Percentiles rank a stretch among this genome's conserved stretches.
Conservation (phyloP, 208 protist species). For the Wallacemonas sp. region DNA sequence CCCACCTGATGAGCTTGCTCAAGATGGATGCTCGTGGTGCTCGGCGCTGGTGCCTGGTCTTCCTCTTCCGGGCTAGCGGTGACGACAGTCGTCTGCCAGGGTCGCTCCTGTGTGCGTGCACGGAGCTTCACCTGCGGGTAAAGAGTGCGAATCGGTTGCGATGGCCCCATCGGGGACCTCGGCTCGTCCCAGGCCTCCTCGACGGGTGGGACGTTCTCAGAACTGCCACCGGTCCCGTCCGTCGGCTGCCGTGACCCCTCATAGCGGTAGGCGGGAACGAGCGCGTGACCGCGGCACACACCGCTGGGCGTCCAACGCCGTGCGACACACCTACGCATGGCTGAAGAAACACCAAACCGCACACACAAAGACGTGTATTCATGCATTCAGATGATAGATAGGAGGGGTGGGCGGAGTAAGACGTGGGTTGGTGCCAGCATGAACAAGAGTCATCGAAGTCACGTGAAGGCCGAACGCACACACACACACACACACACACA, state of each 20-base stretch:
- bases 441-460: too few species aligned
- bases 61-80: slow-evolving; percentile 8
- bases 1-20: too few species aligned
- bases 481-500: too few species aligned
- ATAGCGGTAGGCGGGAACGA: background rate
- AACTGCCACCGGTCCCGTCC: background rate
- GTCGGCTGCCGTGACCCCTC: background rate
- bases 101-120: slow-evolving; percentile 36
- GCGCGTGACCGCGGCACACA: background rate
- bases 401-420: too few species aligned
- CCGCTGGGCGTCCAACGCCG: background rate
- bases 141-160: slow-evolving; percentile 12
- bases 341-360: background rate
- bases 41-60: background rate
- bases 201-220: background rate
- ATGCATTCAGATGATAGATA: too few species aligned
- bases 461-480: too few species aligned
- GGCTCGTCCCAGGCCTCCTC: too few species aligned
- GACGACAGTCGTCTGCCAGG: slow-evolving; percentile 14
- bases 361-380: too few species aligned
- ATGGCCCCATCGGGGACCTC: background rate
- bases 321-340: background rate
- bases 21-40: too few species aligned
- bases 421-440: too few species aligned
- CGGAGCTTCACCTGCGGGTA: slow-evolving; percentile 31